phyloP scores from a whole-genome alignment of 345 rosid genomes.

The Brassica carinata region DNA sequence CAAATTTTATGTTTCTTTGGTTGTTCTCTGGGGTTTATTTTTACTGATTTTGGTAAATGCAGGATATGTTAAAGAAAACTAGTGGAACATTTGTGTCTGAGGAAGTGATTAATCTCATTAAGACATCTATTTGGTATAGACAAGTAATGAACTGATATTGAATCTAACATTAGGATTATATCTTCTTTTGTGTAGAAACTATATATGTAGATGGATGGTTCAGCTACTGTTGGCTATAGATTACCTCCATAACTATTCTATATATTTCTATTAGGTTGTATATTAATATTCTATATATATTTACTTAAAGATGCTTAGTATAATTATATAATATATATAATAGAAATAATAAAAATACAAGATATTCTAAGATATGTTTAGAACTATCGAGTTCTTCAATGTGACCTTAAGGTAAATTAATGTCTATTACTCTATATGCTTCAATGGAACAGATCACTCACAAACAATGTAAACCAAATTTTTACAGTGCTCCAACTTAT shows the following conservation, averaged over 20 bases:
- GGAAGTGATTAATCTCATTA: conserved; percentile 61
- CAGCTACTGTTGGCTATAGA: conserved; percentile 89
- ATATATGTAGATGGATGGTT: conserved; percentile 94
- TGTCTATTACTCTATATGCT: conserved; percentile 8
- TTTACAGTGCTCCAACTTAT: conserved; percentile 67
- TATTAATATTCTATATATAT: too few species aligned
- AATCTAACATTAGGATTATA: conserved; percentile 6
- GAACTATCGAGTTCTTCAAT: conserved; percentile 65
- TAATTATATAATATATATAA: too few species aligned
- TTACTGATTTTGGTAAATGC: conserved; percentile 6
- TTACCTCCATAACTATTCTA: conserved; percentile 79
- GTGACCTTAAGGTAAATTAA: conserved; percentile 78
- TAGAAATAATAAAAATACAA: too few species aligned
- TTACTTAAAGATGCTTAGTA: too few species aligned
- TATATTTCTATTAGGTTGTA: too few species aligned
- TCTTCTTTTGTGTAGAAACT: conserved; percentile 61
- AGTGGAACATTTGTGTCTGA: conserved; percentile 73
- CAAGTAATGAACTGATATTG: conserved; percentile 8
- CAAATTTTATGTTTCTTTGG: conserved; percentile 1
- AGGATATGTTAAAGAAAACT: conserved; percentile 91
- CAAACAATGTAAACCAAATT: conserved; percentile 23
- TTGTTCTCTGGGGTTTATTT: not conserved
- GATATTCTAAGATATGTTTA: too few species aligned
- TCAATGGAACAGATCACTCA: conserved; percentile 24
- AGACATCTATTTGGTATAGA: conserved; percentile 2